Percentiles rank a stretch among this genome's conserved stretches.
These are phyloP conservation scores for Pseudogymnoascus sp. DNA, from an alignment of 2,329 filamentous ascomycete genomes.

Conservation along the genomic window DNA sequence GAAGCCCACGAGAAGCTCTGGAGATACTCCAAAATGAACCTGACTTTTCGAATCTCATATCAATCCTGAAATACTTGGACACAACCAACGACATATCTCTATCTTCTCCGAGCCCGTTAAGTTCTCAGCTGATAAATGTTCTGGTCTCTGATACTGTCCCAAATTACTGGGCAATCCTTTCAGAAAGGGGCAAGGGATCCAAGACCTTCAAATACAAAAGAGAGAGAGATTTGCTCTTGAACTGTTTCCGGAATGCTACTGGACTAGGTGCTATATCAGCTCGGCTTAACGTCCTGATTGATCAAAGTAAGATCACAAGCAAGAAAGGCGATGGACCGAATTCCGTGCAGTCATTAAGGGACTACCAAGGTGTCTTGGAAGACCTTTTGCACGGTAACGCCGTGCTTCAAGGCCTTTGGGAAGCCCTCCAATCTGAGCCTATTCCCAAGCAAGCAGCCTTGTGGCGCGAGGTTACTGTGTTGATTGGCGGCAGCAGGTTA, in stretches of 20 bases:
- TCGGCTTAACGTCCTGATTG: conserved; percentile 58
- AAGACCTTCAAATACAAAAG: conserved; percentile 20
- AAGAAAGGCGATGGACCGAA: conserved; percentile 29
- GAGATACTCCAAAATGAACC: conserved; percentile 57
- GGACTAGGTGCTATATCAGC: conserved; percentile 72
- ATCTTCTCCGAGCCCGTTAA: conserved; percentile 55
- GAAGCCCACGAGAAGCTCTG: conserved; percentile 44
- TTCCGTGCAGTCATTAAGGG: conserved; percentile 32
- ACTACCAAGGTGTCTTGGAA: conserved; percentile 38
- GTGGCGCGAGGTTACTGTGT: conserved; percentile 57
- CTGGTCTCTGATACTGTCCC: conserved; percentile 70
- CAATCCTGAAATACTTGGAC: conserved; percentile 47
- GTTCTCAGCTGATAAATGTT: conserved; percentile 68
- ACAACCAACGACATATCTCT: conserved; percentile 46
- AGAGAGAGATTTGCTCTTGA: conserved; percentile 48
- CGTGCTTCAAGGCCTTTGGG: conserved; percentile 39
- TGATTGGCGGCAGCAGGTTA: conserved; percentile 55
- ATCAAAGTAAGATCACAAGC: conserved; percentile 38
- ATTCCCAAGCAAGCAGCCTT: conserved; percentile 43
- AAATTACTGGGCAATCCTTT: conserved; percentile 70
- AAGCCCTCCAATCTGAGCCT: conserved; percentile 35
- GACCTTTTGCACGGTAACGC: conserved; percentile 39
- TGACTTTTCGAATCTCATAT: conserved; percentile 49
- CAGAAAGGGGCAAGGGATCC: conserved; percentile 31
- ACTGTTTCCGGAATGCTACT: conserved; percentile 64